Evolutionary conservation across 1,284 basidiomycete genomes (phyloP).

Genomic region (Sporisorium iseilematis-ciliati): DNA sequence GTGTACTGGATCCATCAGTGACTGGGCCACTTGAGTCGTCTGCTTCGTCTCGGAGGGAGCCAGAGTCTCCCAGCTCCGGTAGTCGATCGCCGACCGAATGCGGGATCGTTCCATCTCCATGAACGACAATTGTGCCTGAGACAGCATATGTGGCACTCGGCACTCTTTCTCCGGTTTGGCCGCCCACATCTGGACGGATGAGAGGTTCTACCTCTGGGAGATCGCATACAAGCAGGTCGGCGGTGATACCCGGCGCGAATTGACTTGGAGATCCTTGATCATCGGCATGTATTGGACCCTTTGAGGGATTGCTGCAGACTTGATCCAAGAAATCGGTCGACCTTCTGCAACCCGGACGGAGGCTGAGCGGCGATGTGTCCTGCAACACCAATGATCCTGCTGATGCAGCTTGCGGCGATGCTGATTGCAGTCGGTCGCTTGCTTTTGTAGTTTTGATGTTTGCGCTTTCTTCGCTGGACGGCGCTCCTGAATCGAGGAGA

Average conservation of each 20-base stretch:
- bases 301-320: conserved; percentile 27
- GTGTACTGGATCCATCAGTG: background rate
- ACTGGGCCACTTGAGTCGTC: background rate
- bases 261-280: background rate
- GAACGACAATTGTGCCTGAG: conserved; percentile 40
- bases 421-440: background rate
- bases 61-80: conserved; percentile 15
- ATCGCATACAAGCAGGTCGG: conserved; percentile 47
- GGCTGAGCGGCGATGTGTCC: conserved; percentile 4
- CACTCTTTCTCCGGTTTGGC: background rate
- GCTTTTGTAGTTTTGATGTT: background rate
- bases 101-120: background rate
- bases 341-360: conserved; percentile 42
- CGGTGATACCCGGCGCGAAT: conserved; percentile 11
- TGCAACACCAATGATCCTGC: conserved; percentile 15
- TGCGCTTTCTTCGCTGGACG: background rate
- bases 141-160: conserved; percentile 34
- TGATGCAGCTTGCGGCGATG: background rate
- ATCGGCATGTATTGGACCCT: background rate
- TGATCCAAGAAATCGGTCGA: conserved; percentile 48
- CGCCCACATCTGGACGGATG: conserved; percentile 12
- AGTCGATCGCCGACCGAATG: background rate
- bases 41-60: background rate
- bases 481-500: conserved; percentile 28
- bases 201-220: conserved; percentile 42